Evolutionary conservation across 345 rosid genomes (phyloP), one percentile per base, ranked within the genome.

Genomic region (Gossypium mustelinum): DNA sequence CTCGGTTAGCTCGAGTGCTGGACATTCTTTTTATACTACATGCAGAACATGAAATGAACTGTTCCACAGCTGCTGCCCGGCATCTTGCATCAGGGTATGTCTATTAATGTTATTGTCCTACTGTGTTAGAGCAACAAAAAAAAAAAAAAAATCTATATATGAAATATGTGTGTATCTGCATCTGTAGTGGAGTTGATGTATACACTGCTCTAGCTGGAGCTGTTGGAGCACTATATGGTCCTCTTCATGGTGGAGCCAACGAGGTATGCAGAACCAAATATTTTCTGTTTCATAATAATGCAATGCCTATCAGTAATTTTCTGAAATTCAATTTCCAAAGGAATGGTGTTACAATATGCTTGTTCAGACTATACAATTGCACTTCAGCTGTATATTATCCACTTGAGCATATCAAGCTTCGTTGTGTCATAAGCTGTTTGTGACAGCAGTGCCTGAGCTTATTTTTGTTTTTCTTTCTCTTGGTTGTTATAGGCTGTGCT

Each of bases 21-120:
- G 99, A 96, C 73, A 66, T 93, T 45, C 94, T 96, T 78, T 93
- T 96, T 85, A 89, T 96, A 73, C 81, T 96, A 70, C 99, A 93
- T 78, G 97, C 99, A 6, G 99, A 96, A 80, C 99, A 96, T 85
- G 98, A 96, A 82, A 91, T 93, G 98, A 93, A 93, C 73, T 96
- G 98, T 74, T 96, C 98, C 10, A 91, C 99, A 11, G 76, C 98
- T 82, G 97, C 99, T 84, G 95, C 97, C 50, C 84, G 95, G 60
- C 99, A 96, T 84, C 99, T 96, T 77, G 97, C 99, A 60, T 96
- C 97, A 47, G 89, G 98, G 99, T 92, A 82, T 22, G 70, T 24
- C 63, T 77, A 65, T 76, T 71, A 69, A 39, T 57, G 1, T 60
- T 55, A 64, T 52, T 51, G 16, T 11, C 2, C 45, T 63, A 45